Evolutionary conservation across 2,329 filamentous ascomycete genomes (phyloP).

Genomic region (Clonostachys solani): DNA sequence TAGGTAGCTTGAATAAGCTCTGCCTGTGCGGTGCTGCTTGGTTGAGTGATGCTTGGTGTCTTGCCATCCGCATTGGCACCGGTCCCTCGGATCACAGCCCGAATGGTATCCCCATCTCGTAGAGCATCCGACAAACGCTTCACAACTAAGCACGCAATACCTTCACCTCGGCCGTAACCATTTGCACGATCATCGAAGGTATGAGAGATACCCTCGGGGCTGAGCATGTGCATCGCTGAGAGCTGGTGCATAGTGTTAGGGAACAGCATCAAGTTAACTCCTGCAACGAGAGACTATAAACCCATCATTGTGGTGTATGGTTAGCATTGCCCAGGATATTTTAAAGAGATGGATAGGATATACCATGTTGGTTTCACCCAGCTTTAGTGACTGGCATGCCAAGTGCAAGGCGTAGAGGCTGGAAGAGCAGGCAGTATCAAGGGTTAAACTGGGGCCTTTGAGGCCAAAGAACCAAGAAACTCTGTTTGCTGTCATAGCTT

Average conservation of each 20-base stretch:
- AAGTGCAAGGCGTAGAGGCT: conserved; percentile 40
- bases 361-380: conserved; percentile 16
- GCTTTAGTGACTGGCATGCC: conserved; percentile 38
- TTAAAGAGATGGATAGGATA: background rate
- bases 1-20: conserved; percentile 34
- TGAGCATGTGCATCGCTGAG: conserved; percentile 31
- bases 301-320: background rate
- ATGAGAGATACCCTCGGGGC: conserved; percentile 42
- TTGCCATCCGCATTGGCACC: conserved; percentile 28
- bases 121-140: conserved; percentile 56
- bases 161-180: conserved; percentile 63
- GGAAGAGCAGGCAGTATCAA: conserved; percentile 46
- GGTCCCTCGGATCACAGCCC: conserved; percentile 20
- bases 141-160: conserved; percentile 51
- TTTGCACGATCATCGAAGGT: conserved; percentile 55
- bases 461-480: conserved; percentile 50
- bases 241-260: conserved; percentile 5
- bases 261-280: conserved; percentile 6
- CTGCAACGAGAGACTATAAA: conserved; percentile 4
- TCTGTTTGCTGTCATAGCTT: conserved; percentile 46
- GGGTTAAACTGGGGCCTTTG: conserved; percentile 43
- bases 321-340: background rate
- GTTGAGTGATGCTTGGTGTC: conserved; percentile 40
- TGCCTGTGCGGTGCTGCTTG: conserved; percentile 33
- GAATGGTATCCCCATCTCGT: conserved; percentile 40